A percentile compares a stretch with the other conserved stretches of the same genome.
Conservation (phyloP, 148 eudicot genomes). For the Amaranthus palmeri region DNA sequence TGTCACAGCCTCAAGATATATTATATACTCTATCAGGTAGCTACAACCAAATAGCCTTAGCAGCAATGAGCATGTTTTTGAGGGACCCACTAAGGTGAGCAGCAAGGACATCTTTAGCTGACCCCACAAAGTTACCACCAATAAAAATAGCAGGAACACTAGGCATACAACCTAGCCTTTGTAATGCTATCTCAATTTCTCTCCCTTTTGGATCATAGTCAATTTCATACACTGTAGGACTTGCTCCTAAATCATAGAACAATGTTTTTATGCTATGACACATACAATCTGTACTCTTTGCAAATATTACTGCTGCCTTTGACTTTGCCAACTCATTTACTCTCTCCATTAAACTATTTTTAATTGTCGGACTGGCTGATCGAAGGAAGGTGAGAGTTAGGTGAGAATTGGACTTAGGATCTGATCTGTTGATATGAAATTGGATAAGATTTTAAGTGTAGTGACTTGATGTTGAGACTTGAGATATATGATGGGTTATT, state of each 20-base stretch:
- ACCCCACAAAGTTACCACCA: conserved; percentile 31
- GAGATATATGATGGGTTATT: conserved; percentile 10
- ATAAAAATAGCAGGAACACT: conserved; percentile 30
- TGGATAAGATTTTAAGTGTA: background rate
- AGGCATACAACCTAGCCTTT: conserved; percentile 29
- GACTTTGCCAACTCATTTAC: conserved; percentile 34
- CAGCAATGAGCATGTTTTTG: conserved; percentile 31
- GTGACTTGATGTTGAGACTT: conserved; percentile 1
- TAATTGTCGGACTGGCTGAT: background rate
- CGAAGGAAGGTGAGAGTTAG: background rate
- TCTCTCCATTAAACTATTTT: conserved; percentile 23
- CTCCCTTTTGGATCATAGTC: conserved; percentile 29
- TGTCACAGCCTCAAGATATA: no score
- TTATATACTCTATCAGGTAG: no score
- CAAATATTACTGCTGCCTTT: conserved; percentile 30
- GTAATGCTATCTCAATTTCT: conserved; percentile 30
- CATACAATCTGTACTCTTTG: conserved; percentile 37
- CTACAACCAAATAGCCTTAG: conserved; percentile 38
- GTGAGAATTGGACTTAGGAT: background rate
- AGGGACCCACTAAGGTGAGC: conserved; percentile 33
- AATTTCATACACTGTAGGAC: conserved; percentile 31
- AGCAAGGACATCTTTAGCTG: conserved; percentile 26
- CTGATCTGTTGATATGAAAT: background rate
- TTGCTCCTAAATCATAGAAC: conserved; percentile 33
- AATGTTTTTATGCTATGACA: conserved; percentile 31